Base-by-base conservation (phyloP, 148 eudicot genomes). In the Gaultheria prostrata region DNA sequence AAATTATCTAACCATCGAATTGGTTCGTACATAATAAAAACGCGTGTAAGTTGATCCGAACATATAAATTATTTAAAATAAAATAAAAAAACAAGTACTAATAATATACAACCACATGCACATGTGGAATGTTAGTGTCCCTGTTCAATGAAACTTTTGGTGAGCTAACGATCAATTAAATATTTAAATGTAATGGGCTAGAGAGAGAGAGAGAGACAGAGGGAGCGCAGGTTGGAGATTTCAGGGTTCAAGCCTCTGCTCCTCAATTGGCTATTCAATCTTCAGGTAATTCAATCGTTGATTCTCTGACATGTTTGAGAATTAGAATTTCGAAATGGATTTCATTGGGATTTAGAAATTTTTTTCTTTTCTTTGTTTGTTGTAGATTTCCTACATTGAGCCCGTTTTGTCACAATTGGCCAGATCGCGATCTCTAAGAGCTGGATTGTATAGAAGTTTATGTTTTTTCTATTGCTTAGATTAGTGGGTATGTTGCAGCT, bases 341-440 rank as follows among this genome's bases (percentile, higher is more conserved):
- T 61, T n/a, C 5, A 9, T 61, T 61, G 8, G 26, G 63, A 20
- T 54, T 54, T 54, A 54, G 57, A 54, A 15, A 15, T 54, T 14
- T n/a, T 65, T 57, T 21, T 76, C 12, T 53, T 77, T 51, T 53
- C 3, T 12, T 77, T 4, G 17, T 46, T 26, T 17, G 17, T 13
- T 21, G 79, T 54, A 54, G 81, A 61, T 63, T 80, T 63, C 24
- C 51, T 14, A 10, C 49, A 32, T 56, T 56, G 45, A 35, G 49
- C 17, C 69, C 7, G 13, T 45, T 45, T 51, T 51, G 56, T 17
- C 53, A 1, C 2, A 4, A 15, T 32, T 54, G 61, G 46, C 28
- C 83, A 81, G 83, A 81, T 81, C 83, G 80, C 76, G 86, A 87
- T 89, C 86, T 65, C 8, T 77, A 77, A 51, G 21, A 32, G 49